phyloP scores from a whole-genome alignment of 306 rosid genomes.

The Pyrus pyrifolia region DNA sequence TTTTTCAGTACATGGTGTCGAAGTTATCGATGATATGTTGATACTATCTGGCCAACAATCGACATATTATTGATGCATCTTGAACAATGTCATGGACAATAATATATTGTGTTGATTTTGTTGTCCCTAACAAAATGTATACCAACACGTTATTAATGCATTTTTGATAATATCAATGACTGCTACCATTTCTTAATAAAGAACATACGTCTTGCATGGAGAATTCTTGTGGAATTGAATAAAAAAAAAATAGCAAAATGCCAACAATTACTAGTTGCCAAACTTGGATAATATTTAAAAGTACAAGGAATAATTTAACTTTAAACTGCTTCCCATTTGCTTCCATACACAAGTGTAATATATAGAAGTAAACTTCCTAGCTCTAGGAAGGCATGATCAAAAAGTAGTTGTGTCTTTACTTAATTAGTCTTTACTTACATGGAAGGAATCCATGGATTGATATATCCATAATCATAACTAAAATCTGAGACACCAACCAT shows the following conservation, averaged over 20 bases:
- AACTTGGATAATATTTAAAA: not conserved
- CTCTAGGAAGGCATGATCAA: not conserved
- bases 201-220: no score
- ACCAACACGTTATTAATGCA: no score
- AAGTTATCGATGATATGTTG: no score
- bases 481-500: constrained; percentile 89
- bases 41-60: no score
- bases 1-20: no score
- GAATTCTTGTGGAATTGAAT: not conserved
- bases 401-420: not conserved
- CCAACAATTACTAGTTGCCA: not conserved
- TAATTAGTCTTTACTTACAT: not conserved
- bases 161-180: no score
- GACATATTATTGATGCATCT: no score
- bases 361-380: not conserved
- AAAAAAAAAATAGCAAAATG: not conserved
- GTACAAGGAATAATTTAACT: not conserved
- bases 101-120: no score
- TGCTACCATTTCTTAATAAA: no score
- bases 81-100: no score
- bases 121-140: no score
- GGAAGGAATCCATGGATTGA: not conserved
- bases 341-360: not conserved
- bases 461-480: constrained; percentile 52
- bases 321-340: not conserved